These are phyloP conservation scores for Panicum virgatum DNA, from an alignment of 202 grass and related monocot genomes.

Conservation along the genomic window DNA sequence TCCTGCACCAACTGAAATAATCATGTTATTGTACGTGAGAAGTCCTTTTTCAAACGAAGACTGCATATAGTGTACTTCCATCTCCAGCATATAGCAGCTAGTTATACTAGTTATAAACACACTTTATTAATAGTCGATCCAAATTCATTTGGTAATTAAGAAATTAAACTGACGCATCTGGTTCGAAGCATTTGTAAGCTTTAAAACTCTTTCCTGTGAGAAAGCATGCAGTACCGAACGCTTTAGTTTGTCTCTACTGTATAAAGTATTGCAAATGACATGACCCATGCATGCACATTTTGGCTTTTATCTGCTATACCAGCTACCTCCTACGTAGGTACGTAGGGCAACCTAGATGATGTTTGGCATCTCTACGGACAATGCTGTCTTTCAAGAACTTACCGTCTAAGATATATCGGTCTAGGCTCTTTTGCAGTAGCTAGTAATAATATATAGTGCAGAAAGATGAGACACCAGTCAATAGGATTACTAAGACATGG, in stretches of 20 bases:
- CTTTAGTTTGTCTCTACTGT: slow-evolving; percentile 52
- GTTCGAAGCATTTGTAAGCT: slow-evolving; percentile 29
- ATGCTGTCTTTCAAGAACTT: slow-evolving; percentile 12
- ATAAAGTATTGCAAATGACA: slow-evolving; percentile 42
- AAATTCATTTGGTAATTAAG: background rate
- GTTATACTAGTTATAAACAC: background rate
- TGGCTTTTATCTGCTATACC: slow-evolving; percentile 40
- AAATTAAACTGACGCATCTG: background rate
- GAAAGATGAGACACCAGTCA: background rate
- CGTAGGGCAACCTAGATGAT: slow-evolving; percentile 21
- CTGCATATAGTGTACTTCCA: background rate
- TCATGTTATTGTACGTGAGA: background rate
- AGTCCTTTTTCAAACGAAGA: background rate
- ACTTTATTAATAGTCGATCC: background rate
- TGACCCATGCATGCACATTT: slow-evolving; percentile 43
- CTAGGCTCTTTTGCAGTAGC: slow-evolving; percentile 17
- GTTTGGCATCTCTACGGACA: slow-evolving; percentile 29
- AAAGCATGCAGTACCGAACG: slow-evolving; percentile 33
- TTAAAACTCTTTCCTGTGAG: slow-evolving; percentile 32
- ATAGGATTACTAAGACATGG: background rate
- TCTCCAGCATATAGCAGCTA: background rate
- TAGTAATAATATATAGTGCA: slow-evolving; percentile 14
- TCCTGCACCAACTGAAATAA: slow-evolving; percentile 36
- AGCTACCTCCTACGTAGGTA: slow-evolving; percentile 15
- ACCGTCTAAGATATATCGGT: slow-evolving; percentile 18